Conservation (phyloP, 169 alveolate genomes). For the Plasmodium cynomolgi region DNA sequence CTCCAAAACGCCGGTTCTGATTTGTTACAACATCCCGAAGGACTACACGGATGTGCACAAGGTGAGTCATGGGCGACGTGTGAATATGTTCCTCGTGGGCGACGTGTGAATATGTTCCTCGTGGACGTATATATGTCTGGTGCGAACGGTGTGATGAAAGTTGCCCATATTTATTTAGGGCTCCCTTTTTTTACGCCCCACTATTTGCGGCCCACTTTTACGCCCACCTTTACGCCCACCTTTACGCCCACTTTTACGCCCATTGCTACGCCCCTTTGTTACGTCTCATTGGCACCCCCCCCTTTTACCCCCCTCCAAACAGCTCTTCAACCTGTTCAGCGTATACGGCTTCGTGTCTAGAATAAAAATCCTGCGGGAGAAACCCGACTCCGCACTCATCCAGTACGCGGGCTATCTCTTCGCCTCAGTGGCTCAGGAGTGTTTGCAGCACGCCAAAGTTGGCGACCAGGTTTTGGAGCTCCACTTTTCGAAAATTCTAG, state of each 20-base stretch:
- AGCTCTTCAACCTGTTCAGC: slow-evolving; percentile 82
- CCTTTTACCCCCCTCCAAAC: slow-evolving; percentile 5
- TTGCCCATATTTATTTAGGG: background rate
- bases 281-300: background rate
- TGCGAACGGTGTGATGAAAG: background rate
- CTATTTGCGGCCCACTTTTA: background rate
- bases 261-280: background rate
- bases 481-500: slow-evolving; percentile 77
- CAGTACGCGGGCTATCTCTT: slow-evolving; percentile 79
- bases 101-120: background rate
- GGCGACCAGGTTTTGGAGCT: slow-evolving; percentile 74
- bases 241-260: background rate
- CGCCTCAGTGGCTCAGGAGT: slow-evolving; percentile 80
- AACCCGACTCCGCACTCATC: slow-evolving; percentile 83
- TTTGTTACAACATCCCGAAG: slow-evolving; percentile 80
- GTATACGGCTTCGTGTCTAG: slow-evolving; percentile 80
- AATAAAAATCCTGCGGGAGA: slow-evolving; percentile 80
- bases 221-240: background rate
- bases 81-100: background rate
- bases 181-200: background rate
- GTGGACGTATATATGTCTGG: background rate
- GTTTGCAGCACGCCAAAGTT: slow-evolving; percentile 70
- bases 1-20: slow-evolving; percentile 82
- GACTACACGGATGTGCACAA: slow-evolving; percentile 77
- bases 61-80: slow-evolving; percentile 8